Percentiles rank a stretch among this genome's conserved stretches.
Conservation (phyloP, 257 asterid genomes). For the Fraxinus americana region DNA sequence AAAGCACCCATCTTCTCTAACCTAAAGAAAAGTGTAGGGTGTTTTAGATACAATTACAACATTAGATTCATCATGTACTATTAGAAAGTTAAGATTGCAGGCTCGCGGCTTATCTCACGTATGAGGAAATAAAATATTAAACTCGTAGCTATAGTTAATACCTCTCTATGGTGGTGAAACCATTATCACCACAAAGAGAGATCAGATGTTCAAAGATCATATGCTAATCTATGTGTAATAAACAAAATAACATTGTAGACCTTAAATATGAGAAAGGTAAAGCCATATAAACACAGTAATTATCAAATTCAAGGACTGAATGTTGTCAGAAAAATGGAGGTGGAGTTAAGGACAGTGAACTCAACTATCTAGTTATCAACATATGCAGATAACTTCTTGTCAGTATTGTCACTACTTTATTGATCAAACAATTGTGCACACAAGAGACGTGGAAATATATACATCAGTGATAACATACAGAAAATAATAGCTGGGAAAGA, state of each 20-base stretch:
- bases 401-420: not conserved
- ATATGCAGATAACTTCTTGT: not conserved
- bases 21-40: constrained; percentile 32
- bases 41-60: constrained; percentile 10
- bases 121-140: constrained; percentile 7
- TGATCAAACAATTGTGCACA: not conserved
- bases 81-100: constrained; percentile 4
- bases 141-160: not conserved
- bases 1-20: constrained; percentile 87
- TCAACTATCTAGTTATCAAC: not conserved
- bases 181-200: not conserved
- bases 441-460: not conserved
- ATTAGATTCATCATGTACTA: not conserved
- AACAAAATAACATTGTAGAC: not conserved
- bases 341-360: not conserved
- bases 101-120: not conserved
- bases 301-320: not conserved
- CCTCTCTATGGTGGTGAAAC: not conserved
- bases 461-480: not conserved
- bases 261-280: not conserved
- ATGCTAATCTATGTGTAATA: not conserved
- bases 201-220: not conserved
- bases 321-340: not conserved
- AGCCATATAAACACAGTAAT: not conserved
- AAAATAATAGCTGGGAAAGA: not conserved